Percentiles rank a stretch among this genome's conserved stretches.
Evolutionary conservation across 2,329 filamentous ascomycete species (phyloP).

Genomic region (Penicillium palitans): DNA sequence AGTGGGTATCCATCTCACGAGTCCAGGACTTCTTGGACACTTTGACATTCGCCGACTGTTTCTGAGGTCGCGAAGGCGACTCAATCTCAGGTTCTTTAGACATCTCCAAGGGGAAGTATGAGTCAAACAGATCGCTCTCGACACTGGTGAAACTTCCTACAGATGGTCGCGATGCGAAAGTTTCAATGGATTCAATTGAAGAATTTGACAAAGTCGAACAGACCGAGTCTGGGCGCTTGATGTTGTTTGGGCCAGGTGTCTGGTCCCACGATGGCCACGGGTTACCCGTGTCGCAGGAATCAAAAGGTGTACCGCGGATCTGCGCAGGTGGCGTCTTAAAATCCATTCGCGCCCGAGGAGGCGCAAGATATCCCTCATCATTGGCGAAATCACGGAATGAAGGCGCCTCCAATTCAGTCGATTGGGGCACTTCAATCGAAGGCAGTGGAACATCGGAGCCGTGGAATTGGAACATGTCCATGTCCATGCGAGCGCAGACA

Average conservation of each 20-base stretch:
- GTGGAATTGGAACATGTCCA: conserved; percentile 36
- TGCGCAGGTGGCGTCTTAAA: conserved; percentile 49
- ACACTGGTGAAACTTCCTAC: conserved; percentile 62
- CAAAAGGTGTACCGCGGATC: conserved; percentile 41
- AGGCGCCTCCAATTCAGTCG: conserved; percentile 30
- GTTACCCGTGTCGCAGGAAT: conserved; percentile 28
- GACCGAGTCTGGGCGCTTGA: conserved; percentile 58
- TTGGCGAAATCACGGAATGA: conserved; percentile 26
- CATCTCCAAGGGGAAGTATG: conserved; percentile 51
- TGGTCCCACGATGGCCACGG: conserved; percentile 37
- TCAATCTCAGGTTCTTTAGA: conserved; percentile 40
- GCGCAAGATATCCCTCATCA: conserved; percentile 42
- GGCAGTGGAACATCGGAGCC: conserved; percentile 44
- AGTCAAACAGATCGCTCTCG: conserved; percentile 59
- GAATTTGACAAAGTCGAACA: conserved; percentile 63
- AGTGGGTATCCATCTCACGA: conserved; percentile 64
- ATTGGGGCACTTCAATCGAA: conserved; percentile 43
- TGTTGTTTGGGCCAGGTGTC: conserved; percentile 42
- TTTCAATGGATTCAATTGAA: conserved; percentile 61
- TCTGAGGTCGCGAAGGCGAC: conserved; percentile 38
- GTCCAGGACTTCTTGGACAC: conserved; percentile 50
- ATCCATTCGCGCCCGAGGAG: conserved; percentile 38
- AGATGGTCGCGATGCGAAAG: conserved; percentile 57
- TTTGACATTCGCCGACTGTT: conserved; percentile 27
- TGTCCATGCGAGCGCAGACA: conserved; percentile 39